Evolutionary conservation across 2,329 filamentous ascomycete species (phyloP).

Genomic region (Diaporthe sp.): DNA sequence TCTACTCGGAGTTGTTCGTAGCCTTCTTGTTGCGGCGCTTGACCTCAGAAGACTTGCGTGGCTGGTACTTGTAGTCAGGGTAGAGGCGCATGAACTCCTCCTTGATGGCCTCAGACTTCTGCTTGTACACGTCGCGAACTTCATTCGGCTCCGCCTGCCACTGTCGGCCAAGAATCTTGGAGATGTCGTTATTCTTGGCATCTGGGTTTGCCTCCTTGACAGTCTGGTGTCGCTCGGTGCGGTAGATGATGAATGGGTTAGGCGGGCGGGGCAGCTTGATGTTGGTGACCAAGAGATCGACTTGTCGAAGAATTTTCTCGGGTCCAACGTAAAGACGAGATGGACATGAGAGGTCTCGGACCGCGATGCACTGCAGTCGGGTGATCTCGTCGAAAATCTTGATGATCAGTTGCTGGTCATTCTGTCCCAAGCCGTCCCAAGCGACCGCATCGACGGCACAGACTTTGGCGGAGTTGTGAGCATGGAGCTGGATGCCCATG

Average conservation of each 20-base stretch:
- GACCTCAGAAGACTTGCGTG: slow-evolving; percentile 48
- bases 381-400: slow-evolving; percentile 1
- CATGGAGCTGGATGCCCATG: slow-evolving; percentile 21
- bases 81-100: slow-evolving; percentile 48
- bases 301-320: background rate
- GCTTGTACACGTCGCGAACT: slow-evolving; percentile 50
- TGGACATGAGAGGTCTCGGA: background rate
- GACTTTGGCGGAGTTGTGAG: slow-evolving; percentile 8
- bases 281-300: background rate
- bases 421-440: background rate
- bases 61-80: slow-evolving; percentile 56
- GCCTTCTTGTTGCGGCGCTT: slow-evolving; percentile 29
- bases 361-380: background rate
- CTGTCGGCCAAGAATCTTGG: slow-evolving; percentile 53
- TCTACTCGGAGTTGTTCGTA: background rate
- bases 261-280: slow-evolving; percentile 53
- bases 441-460: background rate
- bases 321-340: background rate
- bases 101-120: slow-evolving; percentile 50
- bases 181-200: slow-evolving; percentile 58
- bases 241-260: slow-evolving; percentile 59
- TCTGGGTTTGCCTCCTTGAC: slow-evolving; percentile 52
- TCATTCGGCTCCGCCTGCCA: slow-evolving; percentile 53
- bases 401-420: background rate
- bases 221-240: slow-evolving; percentile 53